These are phyloP conservation scores for Tarenaya hassleriana DNA, from an alignment of 345 rosid genomes.

Conservation along the genomic window DNA sequence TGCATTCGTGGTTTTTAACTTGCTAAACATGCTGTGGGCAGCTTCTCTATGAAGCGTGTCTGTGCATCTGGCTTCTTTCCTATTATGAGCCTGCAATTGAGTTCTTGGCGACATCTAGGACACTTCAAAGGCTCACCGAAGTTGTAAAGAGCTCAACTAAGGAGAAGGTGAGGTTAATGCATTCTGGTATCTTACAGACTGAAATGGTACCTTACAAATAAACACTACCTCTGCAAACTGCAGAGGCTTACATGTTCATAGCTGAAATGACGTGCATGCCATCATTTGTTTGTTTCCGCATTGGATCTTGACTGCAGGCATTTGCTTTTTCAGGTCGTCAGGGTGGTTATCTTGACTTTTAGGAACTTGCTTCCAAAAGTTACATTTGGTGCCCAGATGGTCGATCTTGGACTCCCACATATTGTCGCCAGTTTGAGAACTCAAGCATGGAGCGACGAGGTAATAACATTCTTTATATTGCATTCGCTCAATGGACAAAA, in stretches of 20 bases:
- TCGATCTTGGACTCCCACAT: slow-evolving; percentile 90
- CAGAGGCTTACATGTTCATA: too few relatives aligned
- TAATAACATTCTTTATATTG: slow-evolving; percentile 25
- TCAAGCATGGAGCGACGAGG: slow-evolving; percentile 99
- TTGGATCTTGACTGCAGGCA: slow-evolving; percentile 17
- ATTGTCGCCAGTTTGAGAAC: slow-evolving; percentile 79
- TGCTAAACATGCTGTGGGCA: slow-evolving; percentile 24
- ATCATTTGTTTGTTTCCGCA: too few relatives aligned
- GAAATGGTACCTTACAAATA: too few relatives aligned
- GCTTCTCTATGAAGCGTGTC: slow-evolving; percentile 96
- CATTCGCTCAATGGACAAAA: slow-evolving; percentile 10
- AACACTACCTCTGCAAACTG: too few relatives aligned
- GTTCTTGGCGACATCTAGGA: slow-evolving; percentile 77
- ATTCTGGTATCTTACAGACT: neutral
- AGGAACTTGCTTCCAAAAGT: slow-evolving; percentile 79
- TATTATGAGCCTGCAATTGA: slow-evolving; percentile 90
- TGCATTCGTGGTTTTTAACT: too few relatives aligned
- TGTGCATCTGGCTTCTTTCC: slow-evolving; percentile 88
- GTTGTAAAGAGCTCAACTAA: slow-evolving; percentile 87
- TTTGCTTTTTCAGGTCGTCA: slow-evolving; percentile 59
- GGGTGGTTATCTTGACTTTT: slow-evolving; percentile 78
- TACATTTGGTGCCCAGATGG: slow-evolving; percentile 92
- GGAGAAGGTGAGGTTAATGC: slow-evolving; percentile 66
- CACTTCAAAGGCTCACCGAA: slow-evolving; percentile 67
- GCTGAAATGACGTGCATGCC: too few relatives aligned